Evolutionary conservation across 208 protist species (phyloP), one percentile per base, ranked within the genome.

Genomic region (Leishmania aethiopica): DNA sequence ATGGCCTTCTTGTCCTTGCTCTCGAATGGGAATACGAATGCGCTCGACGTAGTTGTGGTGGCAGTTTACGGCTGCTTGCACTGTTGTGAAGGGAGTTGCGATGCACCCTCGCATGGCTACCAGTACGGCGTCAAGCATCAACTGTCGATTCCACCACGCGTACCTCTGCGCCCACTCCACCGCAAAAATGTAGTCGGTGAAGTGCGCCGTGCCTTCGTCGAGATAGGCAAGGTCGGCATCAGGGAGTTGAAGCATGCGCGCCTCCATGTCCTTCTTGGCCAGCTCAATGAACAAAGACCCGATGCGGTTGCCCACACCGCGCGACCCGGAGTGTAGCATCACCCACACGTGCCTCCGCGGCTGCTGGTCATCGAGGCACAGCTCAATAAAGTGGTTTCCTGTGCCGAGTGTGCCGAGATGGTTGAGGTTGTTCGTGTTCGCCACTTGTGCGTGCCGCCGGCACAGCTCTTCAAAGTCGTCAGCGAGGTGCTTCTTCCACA

Each of bases 381-480:
- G n/a, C 78, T 97, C 96, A 77, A 98, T 92, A 79, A 98, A 98
- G 80, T 98, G 96, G 81, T 98, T 97, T 32, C 96, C 96, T 4
- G 89, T 90, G 37, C 96, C 94, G 1, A 98, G 91, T 17, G 96
- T 98, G 40, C 96, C 96, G 25, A 98, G 86, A 74, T 98, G 96
- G 37, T 87, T 90, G 15, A 96, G 80, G 76, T 97, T 77, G 81
- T 98, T 98, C n/a, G 91, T 91, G 1, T 81, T 81, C 37, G 79
- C 90, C 60, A 97, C 74, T 32, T 62, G 28, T 28, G 70, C 81
- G n/a, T 92, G 85, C 57, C 89, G 91, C 19, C 67, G 73, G 69
- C 88, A 93, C 45, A 97, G 86, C 64, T 93, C 84, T 67, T 90
- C 77, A 80, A 96, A 98, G 35, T 87, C 93, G 10, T 78, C 72